A percentile compares a stretch with the other conserved stretches of the same genome.
These are phyloP conservation scores for Scheffersomyces coipomensis DNA, from an alignment of 805 yeast genomes.

Conservation along the genomic window DNA sequence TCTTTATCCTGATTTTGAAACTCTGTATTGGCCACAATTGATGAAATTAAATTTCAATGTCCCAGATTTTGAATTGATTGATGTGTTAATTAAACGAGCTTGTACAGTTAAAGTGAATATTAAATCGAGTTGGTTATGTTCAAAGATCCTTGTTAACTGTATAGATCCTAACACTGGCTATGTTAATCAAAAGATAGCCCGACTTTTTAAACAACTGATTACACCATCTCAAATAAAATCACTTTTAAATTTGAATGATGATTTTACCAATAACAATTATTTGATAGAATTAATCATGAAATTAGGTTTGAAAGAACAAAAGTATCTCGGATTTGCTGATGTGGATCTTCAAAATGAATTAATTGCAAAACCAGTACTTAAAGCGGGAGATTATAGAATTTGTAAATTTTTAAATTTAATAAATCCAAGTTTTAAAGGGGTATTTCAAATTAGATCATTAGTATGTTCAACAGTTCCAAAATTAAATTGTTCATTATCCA, in stretches of 20 bases:
- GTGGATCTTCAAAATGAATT: background rate
- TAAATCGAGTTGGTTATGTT: too few species aligned
- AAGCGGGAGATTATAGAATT: background rate
- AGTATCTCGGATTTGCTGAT: too few species aligned
- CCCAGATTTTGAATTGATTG: too few species aligned
- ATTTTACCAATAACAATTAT: constrained; percentile 7
- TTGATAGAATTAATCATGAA: constrained; percentile 4
- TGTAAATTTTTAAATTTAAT: background rate
- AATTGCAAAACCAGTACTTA: background rate
- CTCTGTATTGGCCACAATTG: too few species aligned
- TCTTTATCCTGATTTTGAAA: too few species aligned
- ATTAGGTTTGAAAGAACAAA: background rate
- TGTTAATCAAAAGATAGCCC: too few species aligned
- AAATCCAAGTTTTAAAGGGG: background rate
- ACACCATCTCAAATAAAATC: background rate
- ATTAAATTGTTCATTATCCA: background rate
- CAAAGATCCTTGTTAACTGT: too few species aligned
- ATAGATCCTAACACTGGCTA: too few species aligned
- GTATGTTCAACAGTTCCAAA: background rate
- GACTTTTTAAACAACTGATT: too few species aligned
- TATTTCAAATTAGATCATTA: background rate
- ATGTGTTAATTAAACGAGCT: too few species aligned
- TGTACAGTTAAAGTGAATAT: too few species aligned
- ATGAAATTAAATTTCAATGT: too few species aligned
- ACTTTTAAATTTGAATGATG: background rate